Percentiles rank a stretch among this genome's conserved stretches.
phyloP scores from a whole-genome alignment of 345 rosid species.

The Eucalyptus erythrocorys region DNA sequence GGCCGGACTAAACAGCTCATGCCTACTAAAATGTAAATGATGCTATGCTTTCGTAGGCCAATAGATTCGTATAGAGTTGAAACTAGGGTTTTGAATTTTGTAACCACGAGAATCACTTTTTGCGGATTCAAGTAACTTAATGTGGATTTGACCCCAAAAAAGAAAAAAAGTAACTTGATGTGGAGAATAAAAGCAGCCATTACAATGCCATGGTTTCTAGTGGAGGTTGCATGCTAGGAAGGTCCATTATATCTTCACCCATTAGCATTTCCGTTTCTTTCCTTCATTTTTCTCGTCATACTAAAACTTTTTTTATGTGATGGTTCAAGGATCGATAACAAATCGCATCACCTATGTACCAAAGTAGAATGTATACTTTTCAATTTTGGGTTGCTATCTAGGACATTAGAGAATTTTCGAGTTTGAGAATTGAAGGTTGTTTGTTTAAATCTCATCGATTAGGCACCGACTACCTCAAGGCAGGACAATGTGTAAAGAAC shows the following conservation, averaged over 20 bases:
- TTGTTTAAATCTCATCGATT: not conserved
- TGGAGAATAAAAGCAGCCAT: not conserved
- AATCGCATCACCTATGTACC: not conserved
- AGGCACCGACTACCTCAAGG: accelerated
- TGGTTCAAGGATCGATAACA: not conserved
- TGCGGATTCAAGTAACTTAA: not conserved
- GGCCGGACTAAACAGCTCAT: not conserved
- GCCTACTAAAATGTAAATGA: not conserved
- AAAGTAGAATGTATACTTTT: not conserved
- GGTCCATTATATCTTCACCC: not conserved
- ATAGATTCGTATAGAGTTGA: not conserved
- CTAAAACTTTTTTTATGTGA: not conserved
- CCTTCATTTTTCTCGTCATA: not conserved
- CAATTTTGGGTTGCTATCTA: not conserved
- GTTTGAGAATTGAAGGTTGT: not conserved
- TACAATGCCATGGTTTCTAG: not conserved
- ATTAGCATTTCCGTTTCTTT: not conserved
- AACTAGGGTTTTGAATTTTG: not conserved
- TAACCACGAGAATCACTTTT: not conserved
- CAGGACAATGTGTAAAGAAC: accelerated
- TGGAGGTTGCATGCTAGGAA: not conserved
- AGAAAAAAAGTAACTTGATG: not conserved
- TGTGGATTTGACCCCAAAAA: not conserved
- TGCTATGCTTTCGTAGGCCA: not conserved
- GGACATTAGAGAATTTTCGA: not conserved